Evolutionary conservation across 441 rosid species (phyloP).

Genomic region (Aquilaria agallochum): DNA sequence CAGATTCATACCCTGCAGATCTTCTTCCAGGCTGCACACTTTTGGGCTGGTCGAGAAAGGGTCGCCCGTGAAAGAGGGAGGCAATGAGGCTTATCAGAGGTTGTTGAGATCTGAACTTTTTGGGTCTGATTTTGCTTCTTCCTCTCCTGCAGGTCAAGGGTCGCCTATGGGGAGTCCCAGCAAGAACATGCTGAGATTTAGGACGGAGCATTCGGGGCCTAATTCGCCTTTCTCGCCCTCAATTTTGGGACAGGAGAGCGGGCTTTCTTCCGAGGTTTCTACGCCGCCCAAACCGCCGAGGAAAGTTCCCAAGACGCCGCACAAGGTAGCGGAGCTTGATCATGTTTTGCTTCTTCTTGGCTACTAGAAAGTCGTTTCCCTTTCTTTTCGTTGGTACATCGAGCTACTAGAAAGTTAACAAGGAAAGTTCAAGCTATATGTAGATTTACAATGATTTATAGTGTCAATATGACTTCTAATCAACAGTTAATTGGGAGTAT

Average conservation of each 20-base stretch:
- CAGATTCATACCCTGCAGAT: conserved; percentile 96
- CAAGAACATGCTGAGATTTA: conserved; percentile 85
- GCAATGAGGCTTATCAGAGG: conserved; percentile 76
- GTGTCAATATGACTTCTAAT: no score
- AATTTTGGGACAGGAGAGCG: conserved; percentile 58
- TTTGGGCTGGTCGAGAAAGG: conserved; percentile 78
- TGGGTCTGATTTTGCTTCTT: conserved; percentile 87
- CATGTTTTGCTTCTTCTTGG: neutral
- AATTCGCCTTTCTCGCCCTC: conserved; percentile 88
- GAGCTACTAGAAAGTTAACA: no score
- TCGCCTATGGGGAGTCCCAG: conserved; percentile 68
- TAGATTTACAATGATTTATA: no score
- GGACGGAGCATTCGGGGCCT: conserved; percentile 74
- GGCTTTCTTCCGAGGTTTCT: conserved; percentile 55
- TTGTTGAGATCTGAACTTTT: conserved; percentile 85
- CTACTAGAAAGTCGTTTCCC: neutral
- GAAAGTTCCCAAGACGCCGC: conserved; percentile 97
- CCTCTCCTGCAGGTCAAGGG: conserved; percentile 83
- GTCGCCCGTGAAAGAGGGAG: conserved; percentile 92
- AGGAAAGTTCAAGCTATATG: no score
- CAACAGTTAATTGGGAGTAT: no score
- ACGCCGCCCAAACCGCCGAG: conserved; percentile 87
- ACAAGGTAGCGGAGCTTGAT: conserved; percentile 46
- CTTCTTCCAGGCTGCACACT: conserved; percentile 89
- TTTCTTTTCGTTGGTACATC: no score